Conservation (phyloP, 495 filamentous ascomycete genomes). For the Neurospora sp. region DNA sequence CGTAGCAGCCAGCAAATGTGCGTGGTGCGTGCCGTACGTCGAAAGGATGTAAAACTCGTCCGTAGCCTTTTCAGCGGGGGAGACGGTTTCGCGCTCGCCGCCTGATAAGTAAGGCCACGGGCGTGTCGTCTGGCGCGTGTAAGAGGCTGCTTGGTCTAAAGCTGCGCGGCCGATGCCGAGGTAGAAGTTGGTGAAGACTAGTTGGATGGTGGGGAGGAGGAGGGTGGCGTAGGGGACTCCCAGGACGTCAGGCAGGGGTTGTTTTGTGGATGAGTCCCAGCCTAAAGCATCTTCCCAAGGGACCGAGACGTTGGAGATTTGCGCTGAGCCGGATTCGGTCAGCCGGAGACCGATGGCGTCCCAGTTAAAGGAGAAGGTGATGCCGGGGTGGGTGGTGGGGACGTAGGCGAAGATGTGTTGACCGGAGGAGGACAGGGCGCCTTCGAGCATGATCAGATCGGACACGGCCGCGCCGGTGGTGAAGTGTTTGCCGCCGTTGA, state of each 20-base stretch:
- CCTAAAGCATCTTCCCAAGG: slow-evolving; percentile 50
- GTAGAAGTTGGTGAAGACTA: slow-evolving; percentile 55
- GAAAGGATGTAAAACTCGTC: slow-evolving; percentile 56
- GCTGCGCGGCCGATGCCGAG: slow-evolving; percentile 48
- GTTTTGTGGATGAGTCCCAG: slow-evolving; percentile 38
- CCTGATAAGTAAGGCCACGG: slow-evolving; percentile 45
- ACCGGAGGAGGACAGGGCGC: slow-evolving; percentile 34
- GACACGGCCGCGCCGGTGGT: slow-evolving; percentile 53
- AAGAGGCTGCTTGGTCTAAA: slow-evolving; percentile 37
- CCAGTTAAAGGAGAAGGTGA: slow-evolving; percentile 51
- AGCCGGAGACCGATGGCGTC: slow-evolving; percentile 50
- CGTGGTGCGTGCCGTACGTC: slow-evolving; percentile 50
- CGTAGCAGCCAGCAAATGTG: slow-evolving; percentile 46
- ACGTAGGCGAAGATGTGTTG: slow-evolving; percentile 49
- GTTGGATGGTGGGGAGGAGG: slow-evolving; percentile 49
- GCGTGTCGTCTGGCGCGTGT: slow-evolving; percentile 41
- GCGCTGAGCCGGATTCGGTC: slow-evolving; percentile 50
- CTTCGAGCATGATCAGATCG: slow-evolving; percentile 54
- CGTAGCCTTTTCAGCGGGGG: slow-evolving; percentile 23
- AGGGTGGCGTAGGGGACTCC: slow-evolving; percentile 40
- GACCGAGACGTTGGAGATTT: slow-evolving; percentile 43
- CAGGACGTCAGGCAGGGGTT: slow-evolving; percentile 27
- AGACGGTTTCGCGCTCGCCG: slow-evolving; percentile 22
- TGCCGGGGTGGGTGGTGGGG: slow-evolving; percentile 41
- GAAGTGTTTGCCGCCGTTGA: slow-evolving; percentile 53